Percentiles rank a stretch among this genome's conserved stretches.
Evolutionary conservation across 306 rosid species (phyloP).

Genomic region (Quercus robur): DNA sequence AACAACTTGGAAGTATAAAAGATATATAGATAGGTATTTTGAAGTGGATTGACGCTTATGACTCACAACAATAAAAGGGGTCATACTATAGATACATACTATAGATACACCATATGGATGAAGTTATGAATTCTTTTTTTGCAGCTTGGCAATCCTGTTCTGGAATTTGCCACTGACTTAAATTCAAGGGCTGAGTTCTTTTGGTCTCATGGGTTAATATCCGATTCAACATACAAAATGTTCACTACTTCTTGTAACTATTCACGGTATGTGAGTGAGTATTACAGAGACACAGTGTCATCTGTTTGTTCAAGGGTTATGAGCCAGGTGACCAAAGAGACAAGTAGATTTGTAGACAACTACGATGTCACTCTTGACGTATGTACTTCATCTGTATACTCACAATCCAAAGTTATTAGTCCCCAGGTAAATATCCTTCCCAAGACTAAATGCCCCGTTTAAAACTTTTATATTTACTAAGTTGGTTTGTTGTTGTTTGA

Average conservation of each 20-base stretch:
- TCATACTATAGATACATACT: too few relatives aligned
- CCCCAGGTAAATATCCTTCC: slow-evolving; percentile 33
- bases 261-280: slow-evolving; percentile 50
- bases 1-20: too few relatives aligned
- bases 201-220: slow-evolving; percentile 63
- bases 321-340: slow-evolving; percentile 57
- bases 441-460: neutral
- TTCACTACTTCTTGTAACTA: slow-evolving; percentile 54
- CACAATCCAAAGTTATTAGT: slow-evolving; percentile 43
- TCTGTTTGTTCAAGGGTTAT: slow-evolving; percentile 49
- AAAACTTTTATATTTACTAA: too few relatives aligned
- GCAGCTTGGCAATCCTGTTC: slow-evolving; percentile 61
- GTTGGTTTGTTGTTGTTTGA: neutral
- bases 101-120: too few relatives aligned
- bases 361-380: slow-evolving; percentile 65
- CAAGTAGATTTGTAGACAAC: slow-evolving; percentile 60
- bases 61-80: too few relatives aligned
- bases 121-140: neutral
- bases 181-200: slow-evolving; percentile 59
- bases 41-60: too few relatives aligned
- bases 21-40: too few relatives aligned
- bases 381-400: slow-evolving; percentile 48
- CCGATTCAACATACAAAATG: slow-evolving; percentile 48
- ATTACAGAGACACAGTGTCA: slow-evolving; percentile 46
- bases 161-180: slow-evolving; percentile 51